Evolutionary conservation across 768 basidiomycete species (phyloP).

Genomic region (Pleurotus platypus): DNA sequence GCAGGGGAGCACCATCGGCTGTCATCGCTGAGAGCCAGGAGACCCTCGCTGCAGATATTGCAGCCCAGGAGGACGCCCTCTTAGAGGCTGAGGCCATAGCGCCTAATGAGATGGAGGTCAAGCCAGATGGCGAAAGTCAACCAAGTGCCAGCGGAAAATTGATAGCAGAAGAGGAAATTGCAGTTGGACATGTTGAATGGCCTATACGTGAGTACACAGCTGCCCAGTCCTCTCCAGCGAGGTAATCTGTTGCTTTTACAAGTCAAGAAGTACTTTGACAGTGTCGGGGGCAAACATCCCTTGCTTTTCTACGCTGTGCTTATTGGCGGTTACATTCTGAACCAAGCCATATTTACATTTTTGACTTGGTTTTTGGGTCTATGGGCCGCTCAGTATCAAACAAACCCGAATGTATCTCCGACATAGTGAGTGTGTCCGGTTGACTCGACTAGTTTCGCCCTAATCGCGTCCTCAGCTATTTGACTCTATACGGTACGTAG

Average conservation of each 20-base stretch:
- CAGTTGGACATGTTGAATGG: conserved; percentile 56
- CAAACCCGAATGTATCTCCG: conserved; percentile 28
- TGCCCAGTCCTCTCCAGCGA: conserved; percentile 16
- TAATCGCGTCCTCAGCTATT: conserved; percentile 35
- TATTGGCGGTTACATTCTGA: conserved; percentile 18
- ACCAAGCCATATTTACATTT: conserved; percentile 19
- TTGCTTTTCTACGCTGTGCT: conserved; percentile 28
- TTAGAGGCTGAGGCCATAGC: conserved; percentile 20
- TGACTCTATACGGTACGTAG: conserved; percentile 32
- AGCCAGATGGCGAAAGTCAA: conserved; percentile 30
- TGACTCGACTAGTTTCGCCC: background rate
- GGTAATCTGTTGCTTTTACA: conserved; percentile 3
- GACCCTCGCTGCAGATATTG: conserved; percentile 23
- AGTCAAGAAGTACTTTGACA: conserved; percentile 34
- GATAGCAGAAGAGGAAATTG: conserved; percentile 63
- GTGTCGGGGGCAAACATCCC: conserved; percentile 32
- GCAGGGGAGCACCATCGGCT: conserved; percentile 47
- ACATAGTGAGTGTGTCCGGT: conserved; percentile 27
- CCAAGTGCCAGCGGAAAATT: conserved; percentile 31
- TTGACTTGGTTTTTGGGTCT: conserved; percentile 43
- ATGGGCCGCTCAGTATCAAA: conserved; percentile 43
- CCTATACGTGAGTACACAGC: conserved; percentile 27
- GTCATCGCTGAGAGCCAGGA: conserved; percentile 38
- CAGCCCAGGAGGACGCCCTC: conserved; percentile 23
- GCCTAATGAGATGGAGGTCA: conserved; percentile 15